These are phyloP conservation scores for Candida orba DNA, from an alignment of 805 yeast species.

Conservation along the genomic window DNA sequence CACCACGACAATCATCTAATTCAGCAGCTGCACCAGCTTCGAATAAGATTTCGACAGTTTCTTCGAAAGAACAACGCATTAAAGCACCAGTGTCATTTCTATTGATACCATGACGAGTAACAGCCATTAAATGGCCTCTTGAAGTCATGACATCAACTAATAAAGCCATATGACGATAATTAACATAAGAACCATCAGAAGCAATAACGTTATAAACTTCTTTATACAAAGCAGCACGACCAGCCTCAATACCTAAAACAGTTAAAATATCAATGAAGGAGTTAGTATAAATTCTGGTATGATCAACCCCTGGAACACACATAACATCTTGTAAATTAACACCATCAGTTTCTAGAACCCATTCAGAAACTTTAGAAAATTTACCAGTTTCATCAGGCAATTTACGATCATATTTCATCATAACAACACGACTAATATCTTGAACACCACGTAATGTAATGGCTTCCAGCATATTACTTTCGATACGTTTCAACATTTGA, in stretches of 20 bases:
- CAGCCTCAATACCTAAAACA: slow-evolving; percentile 97
- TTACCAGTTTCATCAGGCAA: slow-evolving; percentile 79
- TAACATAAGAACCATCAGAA: slow-evolving; percentile 98
- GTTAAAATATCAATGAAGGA: slow-evolving; percentile 93
- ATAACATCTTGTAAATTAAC: slow-evolving; percentile 91
- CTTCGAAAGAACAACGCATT: slow-evolving; percentile 99
- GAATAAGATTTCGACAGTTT: slow-evolving; percentile 92
- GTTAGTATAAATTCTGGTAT: slow-evolving; percentile 86
- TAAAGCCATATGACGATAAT: slow-evolving; percentile 96
- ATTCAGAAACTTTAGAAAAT: slow-evolving; percentile 81
- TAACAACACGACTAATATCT: slow-evolving; percentile 72
- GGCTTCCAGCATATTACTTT: slow-evolving; percentile 91
- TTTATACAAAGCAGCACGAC: slow-evolving; percentile 86
- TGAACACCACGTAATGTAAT: slow-evolving; percentile 94
- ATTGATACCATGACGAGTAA: slow-evolving; percentile 98
- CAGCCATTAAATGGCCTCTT: slow-evolving; percentile 96
- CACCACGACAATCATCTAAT: slow-evolving; percentile 96
- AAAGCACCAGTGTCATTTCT: slow-evolving; percentile 98
- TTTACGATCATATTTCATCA: slow-evolving; percentile 78
- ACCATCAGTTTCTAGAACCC: slow-evolving; percentile 99
- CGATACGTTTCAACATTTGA: slow-evolving; percentile 89
- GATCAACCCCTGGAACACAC: slow-evolving; percentile 91
- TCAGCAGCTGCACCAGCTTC: slow-evolving; percentile 99
- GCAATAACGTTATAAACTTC: slow-evolving; percentile 97
- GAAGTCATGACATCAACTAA: slow-evolving; percentile 98